Base-by-base conservation (phyloP, 192 early-diverging fungal species). In the Linderina pennispora region DNA sequence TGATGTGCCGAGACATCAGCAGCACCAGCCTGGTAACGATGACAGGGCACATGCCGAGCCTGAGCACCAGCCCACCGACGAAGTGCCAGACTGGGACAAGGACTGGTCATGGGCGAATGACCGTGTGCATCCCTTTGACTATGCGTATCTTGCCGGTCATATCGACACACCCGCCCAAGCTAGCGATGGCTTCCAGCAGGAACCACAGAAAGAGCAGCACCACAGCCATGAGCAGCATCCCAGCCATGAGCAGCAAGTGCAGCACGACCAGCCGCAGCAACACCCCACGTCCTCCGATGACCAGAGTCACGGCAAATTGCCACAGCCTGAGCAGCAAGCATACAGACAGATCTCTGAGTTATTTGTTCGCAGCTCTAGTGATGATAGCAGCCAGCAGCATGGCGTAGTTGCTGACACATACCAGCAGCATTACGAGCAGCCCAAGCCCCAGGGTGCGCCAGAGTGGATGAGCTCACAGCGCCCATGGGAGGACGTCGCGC, bases 401-500 rank as follows among this genome's bases (percentile, higher is more conserved):
- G 52, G 50, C 8, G 52, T 51, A 9, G 54, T 56, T 48, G 47
- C 53, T 8, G 50, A 57, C 18, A 54, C 53, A 20, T 52, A 58
- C 10, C 34, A 25, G 4, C 62, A 65, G 39, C 55, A 47, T 11
- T 65, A 65, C 32, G 55, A 52, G 16, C 45, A 58, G 33, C 62
- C 53, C 10, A 53, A 60, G 11, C 37, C 37, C 16, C 55, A 11
- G 5, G 28, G 28, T 11, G 6, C 5, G 6, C 55, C 63, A 34
- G 45, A 37, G 18, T 72, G 69, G 69, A 72, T 72, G 58, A 47
- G 57, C n/a, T 72, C 69, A 19, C 62, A 65, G 50, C 56, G 78
- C 20, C 73, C 76, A 18, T 80, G 76, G 76, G 78, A 80, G 43
- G 69, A 65, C 39, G 54, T 80, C 11, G 78, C 76, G 15, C 52